These are phyloP conservation scores for Phialemonium atrogriseum DNA, from an alignment of 2,329 filamentous ascomycete species.

Conservation along the genomic window DNA sequence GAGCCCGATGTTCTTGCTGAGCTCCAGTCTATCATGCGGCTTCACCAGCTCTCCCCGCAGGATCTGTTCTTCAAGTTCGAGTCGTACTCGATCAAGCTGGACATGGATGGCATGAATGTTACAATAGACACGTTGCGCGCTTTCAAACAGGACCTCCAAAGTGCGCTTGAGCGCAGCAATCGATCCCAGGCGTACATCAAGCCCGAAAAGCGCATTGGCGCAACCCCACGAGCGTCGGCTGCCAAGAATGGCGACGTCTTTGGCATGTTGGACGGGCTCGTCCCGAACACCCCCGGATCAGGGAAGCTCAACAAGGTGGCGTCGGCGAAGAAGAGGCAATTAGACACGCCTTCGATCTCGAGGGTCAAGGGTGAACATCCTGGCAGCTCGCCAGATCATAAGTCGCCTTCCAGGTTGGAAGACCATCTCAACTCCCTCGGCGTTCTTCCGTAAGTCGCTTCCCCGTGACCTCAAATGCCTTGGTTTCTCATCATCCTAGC, in stretches of 20 bases:
- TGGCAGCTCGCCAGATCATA: conserved; percentile 35
- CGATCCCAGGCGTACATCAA: conserved; percentile 52
- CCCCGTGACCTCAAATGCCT: not conserved
- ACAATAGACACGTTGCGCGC: conserved; percentile 63
- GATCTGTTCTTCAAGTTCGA: conserved; percentile 99
- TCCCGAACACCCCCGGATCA: conserved; percentile 51
- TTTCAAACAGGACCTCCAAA: conserved; percentile 82
- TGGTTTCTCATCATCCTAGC: conserved; percentile 22
- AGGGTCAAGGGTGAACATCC: conserved; percentile 34
- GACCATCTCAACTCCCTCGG: conserved; percentile 30
- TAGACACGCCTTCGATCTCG: conserved; percentile 38
- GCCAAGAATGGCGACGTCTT: conserved; percentile 63
- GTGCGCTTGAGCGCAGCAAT: conserved; percentile 69
- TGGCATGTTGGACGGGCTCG: conserved; percentile 69
- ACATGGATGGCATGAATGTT: conserved; percentile 64
- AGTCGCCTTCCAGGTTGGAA: conserved; percentile 30
- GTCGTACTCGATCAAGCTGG: conserved; percentile 93
- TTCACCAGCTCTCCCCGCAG: conserved; percentile 73
- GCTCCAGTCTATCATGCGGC: conserved; percentile 74
- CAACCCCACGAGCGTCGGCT: conserved; percentile 52
- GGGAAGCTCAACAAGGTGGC: conserved; percentile 28
- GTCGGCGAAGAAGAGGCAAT: conserved; percentile 25
- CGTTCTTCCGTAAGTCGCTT: conserved; percentile 25
- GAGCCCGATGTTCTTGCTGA: conserved; percentile 72
- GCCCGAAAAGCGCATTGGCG: conserved; percentile 52